These are phyloP conservation scores for Hypoxylon sp. DNA, from an alignment of 2,329 filamentous ascomycete genomes.

Conservation along the genomic window DNA sequence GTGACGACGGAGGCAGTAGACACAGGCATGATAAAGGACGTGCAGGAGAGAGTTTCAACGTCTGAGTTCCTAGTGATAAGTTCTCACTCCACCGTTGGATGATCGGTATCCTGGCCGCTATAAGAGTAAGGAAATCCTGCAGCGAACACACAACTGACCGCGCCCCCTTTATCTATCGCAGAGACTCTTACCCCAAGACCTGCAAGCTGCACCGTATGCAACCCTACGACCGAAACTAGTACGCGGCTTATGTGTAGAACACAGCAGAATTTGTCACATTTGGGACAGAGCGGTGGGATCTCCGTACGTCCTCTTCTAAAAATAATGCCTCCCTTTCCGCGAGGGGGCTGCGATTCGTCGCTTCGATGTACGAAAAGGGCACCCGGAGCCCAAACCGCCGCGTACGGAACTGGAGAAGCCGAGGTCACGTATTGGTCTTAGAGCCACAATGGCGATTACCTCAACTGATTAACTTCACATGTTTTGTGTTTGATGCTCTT, in stretches of 20 bases:
- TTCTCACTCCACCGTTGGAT: neutral
- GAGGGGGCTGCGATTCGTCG: conserved; percentile 22
- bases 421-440: conserved; percentile 36
- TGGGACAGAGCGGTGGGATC: conserved; percentile 21
- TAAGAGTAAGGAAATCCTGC: neutral
- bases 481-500: conserved; percentile 1
- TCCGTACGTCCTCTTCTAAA: conserved; percentile 14
- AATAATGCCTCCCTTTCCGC: conserved; percentile 10
- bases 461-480: neutral
- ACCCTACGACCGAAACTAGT: conserved; percentile 15
- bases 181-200: conserved; percentile 9
- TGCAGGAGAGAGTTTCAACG: conserved; percentile 6
- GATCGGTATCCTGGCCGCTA: neutral
- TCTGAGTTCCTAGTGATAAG: neutral
- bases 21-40: conserved; percentile 34
- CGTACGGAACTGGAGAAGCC: conserved; percentile 38
- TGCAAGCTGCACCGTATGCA: conserved; percentile 19
- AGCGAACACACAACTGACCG: neutral
- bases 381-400: conserved; percentile 38
- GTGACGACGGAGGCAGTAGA: conserved; percentile 41
- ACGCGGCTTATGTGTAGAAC: neutral
- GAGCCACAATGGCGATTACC: conserved; percentile 10
- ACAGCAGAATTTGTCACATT: conserved; percentile 3
- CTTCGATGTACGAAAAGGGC: conserved; percentile 29
- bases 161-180: conserved; percentile 26